Evolutionary conservation across 768 basidiomycete species (phyloP).

Genomic region (Termitomyces sp.): DNA sequence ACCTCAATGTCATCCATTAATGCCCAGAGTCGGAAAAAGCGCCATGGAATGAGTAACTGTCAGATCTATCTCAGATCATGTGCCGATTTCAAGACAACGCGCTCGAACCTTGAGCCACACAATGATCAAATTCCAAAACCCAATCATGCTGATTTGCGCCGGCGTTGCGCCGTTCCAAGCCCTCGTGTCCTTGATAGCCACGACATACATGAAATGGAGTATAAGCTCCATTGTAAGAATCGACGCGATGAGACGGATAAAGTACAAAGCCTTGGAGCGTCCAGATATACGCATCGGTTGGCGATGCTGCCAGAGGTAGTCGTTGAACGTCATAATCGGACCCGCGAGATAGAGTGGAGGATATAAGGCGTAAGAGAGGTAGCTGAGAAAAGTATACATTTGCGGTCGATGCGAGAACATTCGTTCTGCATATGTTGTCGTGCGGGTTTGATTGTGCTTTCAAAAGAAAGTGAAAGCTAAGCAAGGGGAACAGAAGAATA

Average conservation of each 20-base stretch:
- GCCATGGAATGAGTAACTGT: conserved; percentile 93
- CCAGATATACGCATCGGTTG: conserved; percentile 45
- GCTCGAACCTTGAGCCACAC: conserved; percentile 86
- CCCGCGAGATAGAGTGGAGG: conserved; percentile 95
- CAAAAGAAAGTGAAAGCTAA: not conserved
- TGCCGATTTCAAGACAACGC: not conserved
- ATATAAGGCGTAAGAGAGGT: conserved; percentile 84
- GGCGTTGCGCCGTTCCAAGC: conserved; percentile 81
- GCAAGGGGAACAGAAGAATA: not conserved
- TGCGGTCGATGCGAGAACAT: conserved; percentile 50
- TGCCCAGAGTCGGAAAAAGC: conserved; percentile 96
- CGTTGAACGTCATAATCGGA: conserved; percentile 94
- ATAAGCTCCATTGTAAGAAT: conserved; percentile 87
- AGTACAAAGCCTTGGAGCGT: conserved; percentile 48
- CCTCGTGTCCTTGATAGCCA: conserved; percentile 88
- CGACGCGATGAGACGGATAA: conserved; percentile 65
- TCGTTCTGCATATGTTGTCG: conserved; percentile 58
- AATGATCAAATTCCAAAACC: conserved; percentile 95
- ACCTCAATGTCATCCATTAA: conserved; percentile 85
- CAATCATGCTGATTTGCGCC: conserved; percentile 84
- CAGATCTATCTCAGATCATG: not conserved
- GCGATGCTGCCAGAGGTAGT: conserved; percentile 89
- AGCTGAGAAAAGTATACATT: conserved; percentile 68
- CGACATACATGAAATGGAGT: conserved; percentile 93
- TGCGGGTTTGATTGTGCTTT: conserved; percentile 13